Conservation (phyloP, 2,329 filamentous ascomycete genomes). For the Trichoderma brevicompactum region DNA sequence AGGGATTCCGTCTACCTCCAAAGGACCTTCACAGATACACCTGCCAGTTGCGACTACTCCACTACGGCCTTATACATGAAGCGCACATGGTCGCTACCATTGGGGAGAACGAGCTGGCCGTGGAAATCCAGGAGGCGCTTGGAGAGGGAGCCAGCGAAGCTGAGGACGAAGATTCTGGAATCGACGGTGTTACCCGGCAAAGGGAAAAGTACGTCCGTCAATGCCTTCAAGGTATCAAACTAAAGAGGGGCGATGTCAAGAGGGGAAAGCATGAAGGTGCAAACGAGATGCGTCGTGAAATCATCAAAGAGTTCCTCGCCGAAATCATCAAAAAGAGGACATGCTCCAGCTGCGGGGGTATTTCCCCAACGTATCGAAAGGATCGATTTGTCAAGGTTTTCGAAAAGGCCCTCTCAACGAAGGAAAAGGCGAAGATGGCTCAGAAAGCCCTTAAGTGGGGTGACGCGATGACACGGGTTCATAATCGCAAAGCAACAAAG, state of each 20-base stretch:
- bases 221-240: conserved; percentile 65
- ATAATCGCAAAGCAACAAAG: conserved; percentile 44
- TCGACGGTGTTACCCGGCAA: conserved; percentile 58
- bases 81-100: conserved; percentile 61
- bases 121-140: conserved; percentile 39
- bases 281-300: conserved; percentile 71
- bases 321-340: conserved; percentile 70
- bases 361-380: conserved; percentile 84
- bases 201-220: conserved; percentile 72
- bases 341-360: conserved; percentile 69
- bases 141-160: conserved; percentile 61
- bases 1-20: conserved; percentile 78
- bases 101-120: conserved; percentile 50
- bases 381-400: conserved; percentile 94
- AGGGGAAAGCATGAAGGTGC: conserved; percentile 82
- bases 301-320: conserved; percentile 81
- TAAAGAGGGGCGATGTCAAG: conserved; percentile 54
- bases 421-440: conserved; percentile 78
- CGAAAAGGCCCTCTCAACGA: conserved; percentile 74
- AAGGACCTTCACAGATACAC: conserved; percentile 76
- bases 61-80: conserved; percentile 79
- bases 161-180: conserved; percentile 61
- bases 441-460: conserved; percentile 67
- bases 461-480: conserved; percentile 65
- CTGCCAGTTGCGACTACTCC: conserved; percentile 84